Evolutionary conservation across 108 stramenopile species (phyloP), one percentile per base, ranked within the genome.

Genomic region (Conticribra guillardii): DNA sequence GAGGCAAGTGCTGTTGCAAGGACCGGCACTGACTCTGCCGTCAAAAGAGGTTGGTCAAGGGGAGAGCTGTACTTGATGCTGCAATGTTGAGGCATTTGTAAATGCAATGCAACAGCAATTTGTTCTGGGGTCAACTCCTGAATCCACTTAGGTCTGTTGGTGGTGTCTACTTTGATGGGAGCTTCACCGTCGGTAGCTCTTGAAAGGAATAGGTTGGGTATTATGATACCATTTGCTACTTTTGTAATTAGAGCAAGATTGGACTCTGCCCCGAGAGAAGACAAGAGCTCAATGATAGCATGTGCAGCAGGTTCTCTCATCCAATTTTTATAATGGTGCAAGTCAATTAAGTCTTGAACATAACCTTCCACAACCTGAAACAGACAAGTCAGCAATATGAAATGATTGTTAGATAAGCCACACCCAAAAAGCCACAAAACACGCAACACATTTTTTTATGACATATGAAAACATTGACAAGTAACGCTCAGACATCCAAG

Each of bases 251-350:
- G 64, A 8, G 24, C 57, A 66, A 23, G 29, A 18, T n/a, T n/a
- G n/a, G n/a, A n/a, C n/a, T n/a, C n/a, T n/a, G 65, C 16, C 44
- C 66, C 61, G 64, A 78, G 76, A 78, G 54, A 65, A 50, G 62
- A 74, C 31, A 94, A 63, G 5, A 91, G 56, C 18, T 88, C 87
- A 9, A 86, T 82, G 19, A 91, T 77, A 1, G 88, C 93, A 75
- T 91, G 87, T 24, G 84, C 82, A 30, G 89, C 79, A 45, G 90
- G 86, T 64, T 94, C 93, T 81, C 85, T 79, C 89, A 94, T 82
- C 89, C 89, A 94, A 17, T 75, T 81, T 56, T 88, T 86, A 51
- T 80, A 68, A 64, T 83, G 68, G 70, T 88, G 90, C 11, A 94
- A 83, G 46, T 87, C 81, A n/a, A 87, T 74, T n/a, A 94, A 77